Conservation (phyloP, 164 flowering plant species). For the Amborella trichopoda region DNA sequence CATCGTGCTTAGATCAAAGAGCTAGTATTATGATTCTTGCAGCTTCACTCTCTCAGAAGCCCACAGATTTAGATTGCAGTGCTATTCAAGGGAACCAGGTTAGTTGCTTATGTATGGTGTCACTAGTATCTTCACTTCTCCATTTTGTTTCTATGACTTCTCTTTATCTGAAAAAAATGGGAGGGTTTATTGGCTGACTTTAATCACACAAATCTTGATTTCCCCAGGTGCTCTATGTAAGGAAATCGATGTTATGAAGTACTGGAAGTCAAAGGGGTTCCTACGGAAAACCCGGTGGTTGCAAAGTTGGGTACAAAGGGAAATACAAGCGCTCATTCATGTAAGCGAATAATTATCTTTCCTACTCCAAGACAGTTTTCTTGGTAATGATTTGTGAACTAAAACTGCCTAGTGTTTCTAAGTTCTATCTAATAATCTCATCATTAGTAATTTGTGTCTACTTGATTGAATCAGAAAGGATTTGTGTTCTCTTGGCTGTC, state of each 20-base stretch:
- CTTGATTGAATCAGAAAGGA: neutral
- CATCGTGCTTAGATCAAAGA: neutral
- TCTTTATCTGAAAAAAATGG: neutral
- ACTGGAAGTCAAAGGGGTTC: neutral
- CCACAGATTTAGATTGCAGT: neutral
- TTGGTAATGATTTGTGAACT: slow-evolving; percentile 1
- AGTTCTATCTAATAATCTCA: no score
- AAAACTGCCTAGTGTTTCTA: no score
- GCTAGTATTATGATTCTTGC: neutral
- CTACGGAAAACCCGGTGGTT: neutral
- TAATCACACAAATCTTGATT: neutral
- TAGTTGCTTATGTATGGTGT: no score
- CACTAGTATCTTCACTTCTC: neutral
- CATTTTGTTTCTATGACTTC: neutral
- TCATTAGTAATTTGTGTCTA: no score
- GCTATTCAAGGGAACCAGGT: neutral
- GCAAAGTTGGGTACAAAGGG: neutral
- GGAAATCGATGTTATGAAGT: neutral
- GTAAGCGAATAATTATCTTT: neutral
- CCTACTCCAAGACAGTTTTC: neutral
- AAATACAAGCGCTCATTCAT: neutral
- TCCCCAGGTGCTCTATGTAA: neutral
- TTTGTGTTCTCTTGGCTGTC: neutral
- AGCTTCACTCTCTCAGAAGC: slow-evolving; percentile 2
- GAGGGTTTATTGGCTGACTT: neutral